A percentile compares a stretch with the other conserved stretches of the same genome.
These are phyloP conservation scores for Globisporangium megalacanthum DNA, from an alignment of 352 stramenopile genomes.

Conservation along the genomic window DNA sequence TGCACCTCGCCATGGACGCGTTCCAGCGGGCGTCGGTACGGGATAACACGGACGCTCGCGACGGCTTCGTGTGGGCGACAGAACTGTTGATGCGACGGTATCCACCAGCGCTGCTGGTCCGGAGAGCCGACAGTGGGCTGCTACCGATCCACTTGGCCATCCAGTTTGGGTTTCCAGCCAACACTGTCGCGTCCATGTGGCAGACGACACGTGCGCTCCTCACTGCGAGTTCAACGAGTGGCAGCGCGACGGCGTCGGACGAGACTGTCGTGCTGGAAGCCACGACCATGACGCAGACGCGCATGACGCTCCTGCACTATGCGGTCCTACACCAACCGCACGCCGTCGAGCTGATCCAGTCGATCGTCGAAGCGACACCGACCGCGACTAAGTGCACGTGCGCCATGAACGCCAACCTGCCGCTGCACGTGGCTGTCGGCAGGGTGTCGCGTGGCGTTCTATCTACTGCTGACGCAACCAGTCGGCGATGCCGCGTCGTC, in stretches of 20 bases:
- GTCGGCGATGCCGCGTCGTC: neutral
- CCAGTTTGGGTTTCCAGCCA: conserved; percentile 30
- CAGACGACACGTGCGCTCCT: conserved; percentile 6
- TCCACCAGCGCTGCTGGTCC: conserved; percentile 15
- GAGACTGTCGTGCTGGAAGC: conserved; percentile 4
- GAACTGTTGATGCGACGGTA: conserved; percentile 16
- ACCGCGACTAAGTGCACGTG: conserved; percentile 20
- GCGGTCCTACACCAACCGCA: conserved; percentile 35
- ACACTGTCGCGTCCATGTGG: conserved; percentile 16
- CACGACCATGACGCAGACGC: conserved; percentile 27
- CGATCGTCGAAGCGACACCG: conserved; percentile 28
- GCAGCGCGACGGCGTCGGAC: no score
- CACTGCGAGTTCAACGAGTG: neutral
- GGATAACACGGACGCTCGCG: neutral
- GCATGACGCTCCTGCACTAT: conserved; percentile 58
- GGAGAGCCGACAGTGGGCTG: conserved; percentile 21
- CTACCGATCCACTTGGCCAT: conserved; percentile 39
- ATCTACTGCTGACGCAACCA: neutral
- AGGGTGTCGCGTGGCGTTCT: no score
- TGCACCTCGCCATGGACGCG: conserved; percentile 46
- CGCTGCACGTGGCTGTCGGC: conserved; percentile 33
- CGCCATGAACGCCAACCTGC: conserved; percentile 27
- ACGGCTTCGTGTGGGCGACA: conserved; percentile 20
- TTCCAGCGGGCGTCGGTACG: conserved; percentile 10
- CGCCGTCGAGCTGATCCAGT: conserved; percentile 19